These are phyloP conservation scores for Mortierella sp. DNA, from an alignment of 371 early-diverging fungal species.

Conservation along the genomic window DNA sequence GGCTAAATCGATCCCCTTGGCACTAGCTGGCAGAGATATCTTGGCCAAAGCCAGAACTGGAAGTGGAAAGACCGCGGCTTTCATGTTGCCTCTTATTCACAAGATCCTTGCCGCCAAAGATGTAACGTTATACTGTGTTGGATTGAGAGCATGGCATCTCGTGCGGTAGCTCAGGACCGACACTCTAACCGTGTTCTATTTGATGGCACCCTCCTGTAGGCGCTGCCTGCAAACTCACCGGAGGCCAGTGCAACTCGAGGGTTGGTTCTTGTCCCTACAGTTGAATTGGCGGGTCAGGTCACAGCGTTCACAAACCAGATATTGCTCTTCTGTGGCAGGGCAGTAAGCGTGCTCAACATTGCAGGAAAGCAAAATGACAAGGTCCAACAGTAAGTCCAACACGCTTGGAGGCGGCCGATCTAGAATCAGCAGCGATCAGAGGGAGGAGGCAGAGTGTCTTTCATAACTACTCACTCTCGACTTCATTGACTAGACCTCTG, in stretches of 20 bases:
- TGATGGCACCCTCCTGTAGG: slow-evolving; percentile 7
- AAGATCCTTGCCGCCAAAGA: slow-evolving; percentile 82
- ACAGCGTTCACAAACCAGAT: slow-evolving; percentile 78
- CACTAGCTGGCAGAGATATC: slow-evolving; percentile 95
- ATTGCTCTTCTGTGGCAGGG: slow-evolving; percentile 74
- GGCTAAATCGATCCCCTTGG: slow-evolving; percentile 92
- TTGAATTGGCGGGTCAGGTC: slow-evolving; percentile 96
- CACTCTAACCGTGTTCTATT: background rate
- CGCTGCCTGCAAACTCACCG: slow-evolving; percentile 45
- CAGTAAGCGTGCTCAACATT: slow-evolving; percentile 76
- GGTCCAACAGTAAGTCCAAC: slow-evolving; percentile 65
- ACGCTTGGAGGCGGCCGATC: no score
- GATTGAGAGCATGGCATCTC: background rate
- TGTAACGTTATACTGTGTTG: slow-evolving; percentile 51
- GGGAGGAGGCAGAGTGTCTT: no score
- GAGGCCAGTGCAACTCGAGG: slow-evolving; percentile 51
- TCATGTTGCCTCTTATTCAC: slow-evolving; percentile 94
- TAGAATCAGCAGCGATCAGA: no score
- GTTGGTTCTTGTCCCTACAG: slow-evolving; percentile 94
- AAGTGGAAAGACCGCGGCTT: slow-evolving; percentile 99
- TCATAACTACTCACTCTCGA: background rate
- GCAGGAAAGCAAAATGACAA: slow-evolving; percentile 72
- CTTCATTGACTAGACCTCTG: slow-evolving; percentile 65
- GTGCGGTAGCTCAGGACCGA: background rate
- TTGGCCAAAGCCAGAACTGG: slow-evolving; percentile 99